phyloP scores from a whole-genome alignment of 2,329 filamentous ascomycete genomes.

The Dryadomyces quercivorus region DNA sequence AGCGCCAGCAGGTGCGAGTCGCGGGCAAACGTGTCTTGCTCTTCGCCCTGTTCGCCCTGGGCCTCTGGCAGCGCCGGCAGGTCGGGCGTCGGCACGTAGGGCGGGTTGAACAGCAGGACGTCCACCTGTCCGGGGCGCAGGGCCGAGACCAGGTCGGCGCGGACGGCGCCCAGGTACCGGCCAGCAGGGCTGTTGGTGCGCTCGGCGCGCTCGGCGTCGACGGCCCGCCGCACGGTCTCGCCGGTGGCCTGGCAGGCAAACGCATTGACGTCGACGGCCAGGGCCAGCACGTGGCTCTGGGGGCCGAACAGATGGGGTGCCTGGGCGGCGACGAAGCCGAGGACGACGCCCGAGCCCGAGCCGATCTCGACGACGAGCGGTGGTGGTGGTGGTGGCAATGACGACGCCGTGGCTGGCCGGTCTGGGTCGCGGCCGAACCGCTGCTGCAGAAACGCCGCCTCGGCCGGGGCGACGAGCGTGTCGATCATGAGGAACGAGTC shows the following conservation, averaged over 20 bases:
- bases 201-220: not conserved
- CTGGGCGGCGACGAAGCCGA: conserved; percentile 76
- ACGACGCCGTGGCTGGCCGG: conserved; percentile 7
- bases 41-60: conserved; percentile 14
- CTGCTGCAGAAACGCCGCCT: conserved; percentile 54
- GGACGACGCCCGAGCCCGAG: conserved; percentile 84
- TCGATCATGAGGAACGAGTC: conserved; percentile 93
- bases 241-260: conserved; percentile 69
- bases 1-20: conserved; percentile 76
- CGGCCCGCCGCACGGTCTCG: conserved; percentile 46
- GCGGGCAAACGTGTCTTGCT: conserved; percentile 47
- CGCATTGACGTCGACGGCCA: conserved; percentile 74
- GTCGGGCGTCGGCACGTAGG: conserved; percentile 80
- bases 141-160: conserved; percentile 56
- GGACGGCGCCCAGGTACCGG: conserved; percentile 42
- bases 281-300: conserved; percentile 46
- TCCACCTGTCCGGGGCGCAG: conserved; percentile 54
- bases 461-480: conserved; percentile 62
- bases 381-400: conserved; percentile 13
- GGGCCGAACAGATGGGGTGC: conserved; percentile 59
- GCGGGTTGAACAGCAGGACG: conserved; percentile 89
- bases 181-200: too few relatives aligned
- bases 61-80: conserved; percentile 37
- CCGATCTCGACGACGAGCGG: conserved; percentile 76
- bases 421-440: conserved; percentile 38